A percentile compares a stretch with the other conserved stretches of the same genome.
phyloP scores from a whole-genome alignment of 768 basidiomycete species.

The Clavaria fumosa region DNA sequence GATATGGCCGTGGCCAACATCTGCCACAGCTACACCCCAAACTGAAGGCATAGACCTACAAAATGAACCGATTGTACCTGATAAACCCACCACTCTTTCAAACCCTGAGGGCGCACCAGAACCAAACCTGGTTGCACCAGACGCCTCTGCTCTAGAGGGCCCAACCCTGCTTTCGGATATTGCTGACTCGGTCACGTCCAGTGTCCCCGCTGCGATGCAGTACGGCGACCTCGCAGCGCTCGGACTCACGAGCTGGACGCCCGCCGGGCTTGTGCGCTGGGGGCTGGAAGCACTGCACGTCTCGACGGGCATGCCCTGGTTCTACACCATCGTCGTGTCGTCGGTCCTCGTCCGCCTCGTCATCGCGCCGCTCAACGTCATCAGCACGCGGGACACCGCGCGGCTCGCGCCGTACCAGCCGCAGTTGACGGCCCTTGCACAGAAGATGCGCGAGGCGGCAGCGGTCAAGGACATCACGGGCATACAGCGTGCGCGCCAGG shows the following conservation, averaged over 20 bases:
- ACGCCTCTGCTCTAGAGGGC: background rate
- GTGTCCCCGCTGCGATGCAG: conserved; percentile 34
- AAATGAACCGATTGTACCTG: background rate
- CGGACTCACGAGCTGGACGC: conserved; percentile 47
- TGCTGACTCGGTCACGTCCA: conserved; percentile 16
- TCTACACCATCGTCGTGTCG: conserved; percentile 60
- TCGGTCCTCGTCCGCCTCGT: conserved; percentile 44
- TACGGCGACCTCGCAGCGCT: conserved; percentile 60
- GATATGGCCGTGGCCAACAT: too few species aligned
- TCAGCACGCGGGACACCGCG: conserved; percentile 39
- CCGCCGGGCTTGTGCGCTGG: conserved; percentile 47
- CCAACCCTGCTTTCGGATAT: conserved; percentile 6
- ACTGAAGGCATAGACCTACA: background rate
- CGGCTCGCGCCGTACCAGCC: conserved; percentile 42
- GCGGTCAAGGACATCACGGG: conserved; percentile 25
- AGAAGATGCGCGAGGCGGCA: conserved; percentile 17
- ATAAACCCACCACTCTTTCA: background rate
- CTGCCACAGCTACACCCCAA: too few species aligned
- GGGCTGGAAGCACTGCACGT: conserved; percentile 57
- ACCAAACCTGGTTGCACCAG: background rate
- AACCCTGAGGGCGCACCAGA: background rate
- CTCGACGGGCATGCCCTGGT: conserved; percentile 62
- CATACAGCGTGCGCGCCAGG: conserved; percentile 36
- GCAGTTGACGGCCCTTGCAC: conserved; percentile 30
- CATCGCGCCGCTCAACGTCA: conserved; percentile 46